These are phyloP conservation scores for Aureobasidium sp. DNA, from an alignment of 2,329 filamentous ascomycete species.

Conservation along the genomic window DNA sequence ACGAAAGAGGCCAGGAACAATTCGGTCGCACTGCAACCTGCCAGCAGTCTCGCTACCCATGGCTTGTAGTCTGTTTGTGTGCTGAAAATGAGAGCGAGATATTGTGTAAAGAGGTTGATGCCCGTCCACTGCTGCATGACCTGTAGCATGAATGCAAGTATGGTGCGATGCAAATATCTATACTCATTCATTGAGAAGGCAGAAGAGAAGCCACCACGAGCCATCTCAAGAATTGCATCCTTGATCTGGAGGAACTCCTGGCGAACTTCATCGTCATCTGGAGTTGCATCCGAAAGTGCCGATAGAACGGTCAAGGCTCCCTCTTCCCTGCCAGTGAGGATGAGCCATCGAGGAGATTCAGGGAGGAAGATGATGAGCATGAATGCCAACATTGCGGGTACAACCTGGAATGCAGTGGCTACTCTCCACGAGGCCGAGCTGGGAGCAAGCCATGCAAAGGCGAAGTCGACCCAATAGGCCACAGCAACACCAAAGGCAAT, in stretches of 20 bases:
- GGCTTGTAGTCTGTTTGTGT: slow-evolving; percentile 25
- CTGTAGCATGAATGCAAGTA: slow-evolving; percentile 37
- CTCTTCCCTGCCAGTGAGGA: slow-evolving; percentile 27
- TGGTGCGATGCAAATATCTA: slow-evolving; percentile 37
- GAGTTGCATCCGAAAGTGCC: slow-evolving; percentile 29
- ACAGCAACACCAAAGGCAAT: slow-evolving; percentile 39
- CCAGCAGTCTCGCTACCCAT: slow-evolving; percentile 26
- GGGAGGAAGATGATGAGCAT: slow-evolving; percentile 21
- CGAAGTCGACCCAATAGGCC: slow-evolving; percentile 32
- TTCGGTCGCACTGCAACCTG: slow-evolving; percentile 32
- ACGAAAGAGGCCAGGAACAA: slow-evolving; percentile 45
- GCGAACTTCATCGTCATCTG: slow-evolving; percentile 25
- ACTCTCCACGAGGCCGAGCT: slow-evolving; percentile 26
- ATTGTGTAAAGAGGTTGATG: slow-evolving; percentile 35
- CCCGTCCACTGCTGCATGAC: slow-evolving; percentile 37
- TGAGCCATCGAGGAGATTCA: slow-evolving; percentile 30
- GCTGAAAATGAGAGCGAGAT: slow-evolving; percentile 35
- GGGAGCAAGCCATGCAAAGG: slow-evolving; percentile 23
- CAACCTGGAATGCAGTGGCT: slow-evolving; percentile 25
- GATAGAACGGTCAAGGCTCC: slow-evolving; percentile 27
- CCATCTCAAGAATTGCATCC: slow-evolving; percentile 30
- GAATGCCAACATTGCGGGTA: slow-evolving; percentile 22
- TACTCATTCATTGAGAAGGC: slow-evolving; percentile 33
- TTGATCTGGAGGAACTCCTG: slow-evolving; percentile 26
- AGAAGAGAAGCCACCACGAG: slow-evolving; percentile 22